Percentiles rank a stretch among this genome's conserved stretches.
These are phyloP conservation scores for Cicer arietinum DNA, from an alignment of 306 rosid species.

Conservation along the genomic window DNA sequence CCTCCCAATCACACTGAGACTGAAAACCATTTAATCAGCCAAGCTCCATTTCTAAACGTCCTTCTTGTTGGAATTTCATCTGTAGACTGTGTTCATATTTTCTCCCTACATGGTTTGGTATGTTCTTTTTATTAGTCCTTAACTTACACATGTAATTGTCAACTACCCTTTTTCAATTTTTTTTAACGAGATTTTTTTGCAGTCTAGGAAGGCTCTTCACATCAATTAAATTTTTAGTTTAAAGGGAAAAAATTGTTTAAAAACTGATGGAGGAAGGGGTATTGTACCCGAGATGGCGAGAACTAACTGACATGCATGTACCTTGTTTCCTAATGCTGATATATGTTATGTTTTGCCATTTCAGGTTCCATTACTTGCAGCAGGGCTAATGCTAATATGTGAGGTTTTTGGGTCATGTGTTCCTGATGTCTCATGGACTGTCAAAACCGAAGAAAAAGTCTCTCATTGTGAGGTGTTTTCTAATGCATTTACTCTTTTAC, in stretches of 20 bases:
- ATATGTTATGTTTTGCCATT: conserved; percentile 43
- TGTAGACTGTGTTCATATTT: conserved; percentile 75
- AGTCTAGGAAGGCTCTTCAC: conserved; percentile 16
- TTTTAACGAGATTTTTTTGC: conserved; percentile 16
- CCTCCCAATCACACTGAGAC: conserved; percentile 65
- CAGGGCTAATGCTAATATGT: conserved; percentile 76
- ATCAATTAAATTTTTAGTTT: conserved; percentile 29
- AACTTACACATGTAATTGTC: conserved; percentile 16
- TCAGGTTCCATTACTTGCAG: conserved; percentile 90
- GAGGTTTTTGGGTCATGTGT: conserved; percentile 83
- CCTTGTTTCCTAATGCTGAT: conserved; percentile 41
- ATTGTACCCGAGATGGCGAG: neutral
- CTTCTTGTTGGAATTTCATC: conserved; percentile 83
- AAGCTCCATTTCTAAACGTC: conserved; percentile 74
- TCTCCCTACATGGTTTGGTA: conserved; percentile 97
- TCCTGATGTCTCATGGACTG: conserved; percentile 62
- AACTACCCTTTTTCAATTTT: conserved; percentile 1
- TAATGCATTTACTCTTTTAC: conserved; percentile 82
- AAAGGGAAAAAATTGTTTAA: conserved; percentile 10
- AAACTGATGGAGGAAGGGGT: conserved; percentile 30
- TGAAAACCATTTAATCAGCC: conserved; percentile 78
- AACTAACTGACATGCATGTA: conserved; percentile 23
- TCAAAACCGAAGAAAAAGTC: conserved; percentile 71
- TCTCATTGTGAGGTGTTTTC: conserved; percentile 81
- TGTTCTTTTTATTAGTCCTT: conserved; percentile 42